Evolutionary conservation across 306 rosid species (phyloP), one percentile per base, ranked within the genome.

Genomic region (Glycine tomentella): DNA sequence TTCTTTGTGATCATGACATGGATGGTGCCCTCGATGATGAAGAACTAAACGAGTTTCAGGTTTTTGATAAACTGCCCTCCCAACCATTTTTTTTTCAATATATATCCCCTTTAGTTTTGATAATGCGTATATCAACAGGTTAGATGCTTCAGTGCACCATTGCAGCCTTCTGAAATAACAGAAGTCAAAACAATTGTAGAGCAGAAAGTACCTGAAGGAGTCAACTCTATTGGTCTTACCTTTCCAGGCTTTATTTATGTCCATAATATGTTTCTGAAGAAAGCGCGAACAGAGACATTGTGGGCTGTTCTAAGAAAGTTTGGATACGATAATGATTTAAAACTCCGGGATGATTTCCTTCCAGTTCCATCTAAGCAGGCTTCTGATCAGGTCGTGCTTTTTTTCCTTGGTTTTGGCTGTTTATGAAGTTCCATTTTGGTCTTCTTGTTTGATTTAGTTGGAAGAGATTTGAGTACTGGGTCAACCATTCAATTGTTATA

Each of bases 21-120:
- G 97, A 95, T 72, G 97, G 93, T 64, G 86, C 91, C 84, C 97
- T 95, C 72, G 89, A 63, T 75, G 94, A 92, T 77, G 72, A 67
- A 57, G 99, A 95, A 87, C 89, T 95, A 75, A 93, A 95, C 84
- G 91, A 76, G 25, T 95, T 91, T 87, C 99, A 92, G 99, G 98
- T 94, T 69, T 78, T 48, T 75, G 74, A 61, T 74, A 56, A 40
- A 75, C 46, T 70, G 5, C 20, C 66, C 58, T 17, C 9, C 33
- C 7, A 7, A 0, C 6, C 50, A 3, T n/a, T 57, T 77, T 58
- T 49, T 44, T 74, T 58, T 63, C 12, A 49, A 33, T 57, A 58
- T 34, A 62, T n/a, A 25, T 3, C 63, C 51, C 31, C 71, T 51
- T 76, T 68, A 34, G 46, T 81, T 45, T 65, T 76, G 58, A 33